Percentiles rank a stretch among this genome's conserved stretches.
These are phyloP conservation scores for Coffea canephora DNA, from an alignment of 257 asterid genomes.

Conservation along the genomic window DNA sequence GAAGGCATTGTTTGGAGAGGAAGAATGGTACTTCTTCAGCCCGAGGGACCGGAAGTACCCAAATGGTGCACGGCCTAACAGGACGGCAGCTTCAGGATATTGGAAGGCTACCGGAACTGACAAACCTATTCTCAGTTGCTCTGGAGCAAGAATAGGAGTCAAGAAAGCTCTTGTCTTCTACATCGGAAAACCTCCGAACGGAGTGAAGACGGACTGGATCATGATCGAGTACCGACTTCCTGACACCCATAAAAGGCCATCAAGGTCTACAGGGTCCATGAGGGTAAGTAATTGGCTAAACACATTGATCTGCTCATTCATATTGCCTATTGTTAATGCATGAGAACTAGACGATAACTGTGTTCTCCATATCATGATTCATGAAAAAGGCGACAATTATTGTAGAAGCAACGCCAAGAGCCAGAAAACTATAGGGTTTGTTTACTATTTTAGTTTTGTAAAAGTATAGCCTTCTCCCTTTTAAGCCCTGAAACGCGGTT, in stretches of 20 bases:
- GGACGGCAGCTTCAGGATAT: constrained; percentile 52
- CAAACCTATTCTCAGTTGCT: constrained; percentile 38
- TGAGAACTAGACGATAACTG: not conserved
- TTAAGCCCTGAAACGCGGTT: not conserved
- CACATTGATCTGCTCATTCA: not conserved
- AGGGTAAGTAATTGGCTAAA: constrained; percentile 39
- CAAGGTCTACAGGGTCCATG: constrained; percentile 53
- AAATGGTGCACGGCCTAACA: constrained; percentile 61
- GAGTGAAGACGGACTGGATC: constrained; percentile 52
- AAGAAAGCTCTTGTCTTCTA: constrained; percentile 60
- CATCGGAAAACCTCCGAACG: constrained; percentile 52
- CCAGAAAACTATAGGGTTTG: not conserved
- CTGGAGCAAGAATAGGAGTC: constrained; percentile 54
- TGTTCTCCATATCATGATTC: not conserved
- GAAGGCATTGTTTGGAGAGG: constrained; percentile 50
- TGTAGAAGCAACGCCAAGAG: not conserved
- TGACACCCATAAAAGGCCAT: constrained; percentile 32
- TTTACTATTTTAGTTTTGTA: not conserved
- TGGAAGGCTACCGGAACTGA: constrained; percentile 75
- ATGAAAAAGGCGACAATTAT: not conserved
- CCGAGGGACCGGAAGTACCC: constrained; percentile 69
- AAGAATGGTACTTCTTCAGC: constrained; percentile 64
- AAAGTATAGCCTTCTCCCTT: not conserved
- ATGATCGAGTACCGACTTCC: constrained; percentile 67
- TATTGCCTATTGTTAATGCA: not conserved